These are phyloP conservation scores for Tuber indicum DNA, from an alignment of 495 filamentous ascomycete species.

Conservation along the genomic window DNA sequence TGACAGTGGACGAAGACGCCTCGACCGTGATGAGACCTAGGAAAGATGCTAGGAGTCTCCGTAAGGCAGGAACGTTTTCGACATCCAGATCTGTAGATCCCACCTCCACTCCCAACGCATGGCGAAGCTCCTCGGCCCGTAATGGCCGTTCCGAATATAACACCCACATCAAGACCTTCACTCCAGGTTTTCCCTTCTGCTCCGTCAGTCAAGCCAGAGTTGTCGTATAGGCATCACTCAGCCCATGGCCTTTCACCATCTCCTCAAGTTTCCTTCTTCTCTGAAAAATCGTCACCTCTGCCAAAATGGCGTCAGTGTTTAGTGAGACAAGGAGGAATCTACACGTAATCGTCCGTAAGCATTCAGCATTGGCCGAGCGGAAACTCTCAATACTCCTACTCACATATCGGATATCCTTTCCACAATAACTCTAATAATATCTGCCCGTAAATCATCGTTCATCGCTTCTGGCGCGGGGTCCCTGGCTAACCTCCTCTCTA, in stretches of 20 bases:
- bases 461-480: background rate
- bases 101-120: background rate
- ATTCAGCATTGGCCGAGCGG: background rate
- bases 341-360: background rate
- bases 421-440: background rate
- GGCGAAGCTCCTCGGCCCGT: background rate
- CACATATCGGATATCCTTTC: background rate
- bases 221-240: too few relatives aligned
- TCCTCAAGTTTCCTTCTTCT: background rate
- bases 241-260: background rate
- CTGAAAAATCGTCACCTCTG: background rate
- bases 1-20: background rate
- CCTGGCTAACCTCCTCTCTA: background rate
- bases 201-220: background rate
- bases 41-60: background rate
- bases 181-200: background rate
- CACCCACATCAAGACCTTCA: background rate
- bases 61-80: background rate
- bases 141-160: background rate
- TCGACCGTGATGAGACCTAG: background rate
- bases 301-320: background rate
- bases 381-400: background rate
- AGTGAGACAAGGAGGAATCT: background rate
- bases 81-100: background rate
- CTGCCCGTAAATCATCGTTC: background rate